Evolutionary conservation across 495 filamentous ascomycete genomes (phyloP).

Genomic region (Cladorrhinum samala): DNA sequence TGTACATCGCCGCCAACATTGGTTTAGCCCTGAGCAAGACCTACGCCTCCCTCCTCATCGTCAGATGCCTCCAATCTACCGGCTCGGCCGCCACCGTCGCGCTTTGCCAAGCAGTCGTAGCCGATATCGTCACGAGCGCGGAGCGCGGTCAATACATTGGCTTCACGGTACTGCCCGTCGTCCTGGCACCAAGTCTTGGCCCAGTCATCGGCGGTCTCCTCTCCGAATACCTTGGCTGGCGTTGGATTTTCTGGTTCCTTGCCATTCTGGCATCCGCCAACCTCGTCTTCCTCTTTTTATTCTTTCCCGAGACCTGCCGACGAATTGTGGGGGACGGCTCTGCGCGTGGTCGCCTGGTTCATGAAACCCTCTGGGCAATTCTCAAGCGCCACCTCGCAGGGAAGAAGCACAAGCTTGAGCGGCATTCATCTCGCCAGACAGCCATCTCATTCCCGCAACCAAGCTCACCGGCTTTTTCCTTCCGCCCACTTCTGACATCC

Average conservation of each 20-base stretch:
- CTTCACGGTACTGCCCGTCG: constrained; percentile 30
- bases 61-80: constrained; percentile 50
- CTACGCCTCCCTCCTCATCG: constrained; percentile 46
- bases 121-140: constrained; percentile 47
- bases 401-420: not conserved
- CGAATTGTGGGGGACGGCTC: constrained; percentile 52
- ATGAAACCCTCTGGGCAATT: not conserved
- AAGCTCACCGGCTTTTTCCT: not conserved
- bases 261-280: constrained; percentile 31
- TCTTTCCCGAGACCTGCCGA: constrained; percentile 49
- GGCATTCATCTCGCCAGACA: not conserved
- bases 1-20: constrained; percentile 54
- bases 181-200: constrained; percentile 25
- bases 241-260: constrained; percentile 57
- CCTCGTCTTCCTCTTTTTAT: constrained; percentile 26
- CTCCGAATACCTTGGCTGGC: constrained; percentile 36
- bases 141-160: constrained; percentile 47
- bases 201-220: constrained; percentile 54
- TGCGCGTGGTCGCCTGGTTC: not conserved
- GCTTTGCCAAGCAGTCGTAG: constrained; percentile 48
- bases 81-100: constrained; percentile 47
- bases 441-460: not conserved
- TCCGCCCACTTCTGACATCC: not conserved
- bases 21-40: constrained; percentile 46
- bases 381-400: constrained; percentile 51